A percentile compares a stretch with the other conserved stretches of the same genome.
phyloP scores from a whole-genome alignment of 352 stramenopile species.

The Pythium insidiosum region DNA sequence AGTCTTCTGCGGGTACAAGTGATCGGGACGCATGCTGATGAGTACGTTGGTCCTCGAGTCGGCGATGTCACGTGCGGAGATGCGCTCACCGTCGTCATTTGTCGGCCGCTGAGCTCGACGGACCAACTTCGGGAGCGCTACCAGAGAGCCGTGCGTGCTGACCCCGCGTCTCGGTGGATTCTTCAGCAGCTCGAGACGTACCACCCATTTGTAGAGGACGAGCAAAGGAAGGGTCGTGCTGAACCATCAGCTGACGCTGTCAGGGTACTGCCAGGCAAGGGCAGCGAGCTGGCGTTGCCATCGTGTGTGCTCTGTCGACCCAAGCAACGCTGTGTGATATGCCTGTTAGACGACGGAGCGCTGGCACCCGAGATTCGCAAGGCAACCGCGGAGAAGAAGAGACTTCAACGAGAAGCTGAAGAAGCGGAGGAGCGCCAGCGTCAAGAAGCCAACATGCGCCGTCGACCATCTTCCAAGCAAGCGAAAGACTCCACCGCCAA shows the following conservation, averaged over 20 bases:
- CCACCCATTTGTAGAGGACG: conserved; percentile 30
- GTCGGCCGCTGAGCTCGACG: conserved; percentile 21
- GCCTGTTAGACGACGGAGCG: conserved; percentile 13
- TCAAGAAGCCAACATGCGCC: conserved; percentile 11
- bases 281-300: background rate
- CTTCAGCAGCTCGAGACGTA: conserved; percentile 64
- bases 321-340: conserved; percentile 17
- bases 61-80: conserved; percentile 50
- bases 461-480: no score
- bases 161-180: conserved; percentile 32
- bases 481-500: no score
- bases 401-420: conserved; percentile 6
- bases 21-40: conserved; percentile 24
- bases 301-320: conserved; percentile 20
- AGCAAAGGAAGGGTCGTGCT: no score
- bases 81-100: conserved; percentile 46
- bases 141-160: conserved; percentile 38
- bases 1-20: conserved; percentile 39
- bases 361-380: conserved; percentile 14
- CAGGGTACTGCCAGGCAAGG: no score
- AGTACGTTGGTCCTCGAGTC: conserved; percentile 49
- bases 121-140: conserved; percentile 47
- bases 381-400: conserved; percentile 5
- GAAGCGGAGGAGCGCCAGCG: conserved; percentile 2
- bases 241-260: no score